These are phyloP conservation scores for Scheffersomyces insectosa DNA, from an alignment of 1,139 yeast genomes.

Conservation along the genomic window DNA sequence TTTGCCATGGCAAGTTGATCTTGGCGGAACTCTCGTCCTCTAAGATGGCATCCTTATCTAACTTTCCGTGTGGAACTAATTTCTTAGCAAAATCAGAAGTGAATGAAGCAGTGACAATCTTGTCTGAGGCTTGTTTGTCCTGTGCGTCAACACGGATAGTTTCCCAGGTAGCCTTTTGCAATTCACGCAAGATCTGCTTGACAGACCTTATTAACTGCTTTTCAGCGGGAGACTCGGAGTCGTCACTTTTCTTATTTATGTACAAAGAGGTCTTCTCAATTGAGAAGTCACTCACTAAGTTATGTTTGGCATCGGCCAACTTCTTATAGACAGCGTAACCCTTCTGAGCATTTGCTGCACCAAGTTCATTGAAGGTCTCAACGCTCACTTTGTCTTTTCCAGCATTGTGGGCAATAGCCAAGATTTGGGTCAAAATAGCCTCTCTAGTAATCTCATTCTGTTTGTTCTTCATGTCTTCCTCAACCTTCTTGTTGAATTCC, in stretches of 20 bases:
- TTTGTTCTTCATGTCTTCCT: conserved; percentile 32
- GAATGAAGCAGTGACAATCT: conserved; percentile 38
- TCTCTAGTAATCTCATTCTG: conserved; percentile 49
- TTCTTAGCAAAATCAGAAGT: conserved; percentile 59
- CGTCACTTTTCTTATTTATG: conserved; percentile 39
- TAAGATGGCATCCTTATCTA: conserved; percentile 53
- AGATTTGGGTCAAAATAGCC: conserved; percentile 44
- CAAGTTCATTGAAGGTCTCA: conserved; percentile 19
- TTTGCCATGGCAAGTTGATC: conserved; percentile 73
- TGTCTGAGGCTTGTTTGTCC: conserved; percentile 27
- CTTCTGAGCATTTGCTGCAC: conserved; percentile 26
- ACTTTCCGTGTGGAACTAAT: conserved; percentile 46
- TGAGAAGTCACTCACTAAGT: conserved; percentile 21
- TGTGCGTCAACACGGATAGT: conserved; percentile 43
- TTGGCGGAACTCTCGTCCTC: conserved; percentile 56
- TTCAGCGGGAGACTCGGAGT: conserved; percentile 34
- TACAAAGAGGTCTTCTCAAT: conserved; percentile 20
- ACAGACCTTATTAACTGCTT: conserved; percentile 46
- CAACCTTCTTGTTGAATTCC: conserved; percentile 27
- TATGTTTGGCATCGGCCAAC: conserved; percentile 29
- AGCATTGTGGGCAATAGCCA: conserved; percentile 17
- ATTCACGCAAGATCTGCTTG: conserved; percentile 56
- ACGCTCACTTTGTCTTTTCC: conserved; percentile 24
- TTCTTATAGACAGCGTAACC: conserved; percentile 32
- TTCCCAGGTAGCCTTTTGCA: conserved; percentile 53